Conservation (phyloP, 768 basidiomycete genomes). For the Russula brevipes region DNA sequence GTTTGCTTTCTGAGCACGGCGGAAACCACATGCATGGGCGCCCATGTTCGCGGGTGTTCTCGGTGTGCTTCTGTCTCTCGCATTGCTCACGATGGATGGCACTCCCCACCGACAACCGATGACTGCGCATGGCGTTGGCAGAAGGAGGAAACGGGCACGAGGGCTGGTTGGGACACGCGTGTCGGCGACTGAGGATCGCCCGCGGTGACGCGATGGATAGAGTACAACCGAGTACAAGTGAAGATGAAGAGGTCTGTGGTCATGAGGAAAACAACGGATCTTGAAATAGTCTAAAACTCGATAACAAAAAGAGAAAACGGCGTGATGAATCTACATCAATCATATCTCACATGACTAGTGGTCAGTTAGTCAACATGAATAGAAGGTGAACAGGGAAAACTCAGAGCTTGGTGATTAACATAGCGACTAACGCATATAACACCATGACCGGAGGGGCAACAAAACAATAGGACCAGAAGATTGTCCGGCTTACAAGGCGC, state of each 20-base stretch:
- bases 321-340: background rate
- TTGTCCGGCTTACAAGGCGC: constrained; percentile 81
- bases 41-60: background rate
- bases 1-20: background rate
- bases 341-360: background rate
- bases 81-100: background rate
- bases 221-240: background rate
- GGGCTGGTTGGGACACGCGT: background rate
- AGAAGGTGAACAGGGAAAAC: background rate
- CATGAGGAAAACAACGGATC: background rate
- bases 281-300: background rate
- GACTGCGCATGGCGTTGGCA: background rate
- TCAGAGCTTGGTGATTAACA: constrained; percentile 55
- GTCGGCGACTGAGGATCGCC: background rate
- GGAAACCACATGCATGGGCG: constrained; percentile 1
- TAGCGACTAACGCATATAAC: constrained; percentile 66
- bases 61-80: constrained; percentile 2
- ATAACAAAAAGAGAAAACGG: background rate
- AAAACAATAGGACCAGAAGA: constrained; percentile 90
- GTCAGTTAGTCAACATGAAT: background rate
- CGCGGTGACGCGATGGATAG: constrained; percentile 1
- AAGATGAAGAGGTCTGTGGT: background rate
- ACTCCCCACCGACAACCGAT: constrained; percentile 3
- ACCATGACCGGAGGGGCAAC: constrained; percentile 85
- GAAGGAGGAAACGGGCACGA: background rate